These are phyloP conservation scores for Arctium minus DNA, from an alignment of 129 eudicot species.

Conservation along the genomic window DNA sequence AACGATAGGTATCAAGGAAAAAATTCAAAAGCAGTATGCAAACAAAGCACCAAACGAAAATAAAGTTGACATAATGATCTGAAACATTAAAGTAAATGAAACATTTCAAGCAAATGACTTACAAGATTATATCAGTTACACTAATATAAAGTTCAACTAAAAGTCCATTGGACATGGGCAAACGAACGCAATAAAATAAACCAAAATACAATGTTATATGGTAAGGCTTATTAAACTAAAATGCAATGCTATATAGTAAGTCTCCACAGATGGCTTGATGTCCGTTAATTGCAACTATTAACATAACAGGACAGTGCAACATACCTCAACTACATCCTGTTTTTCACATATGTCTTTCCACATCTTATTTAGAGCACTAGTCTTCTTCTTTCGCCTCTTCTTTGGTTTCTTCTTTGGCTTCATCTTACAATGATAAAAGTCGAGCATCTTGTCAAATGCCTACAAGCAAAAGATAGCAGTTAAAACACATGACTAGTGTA, in stretches of 20 bases:
- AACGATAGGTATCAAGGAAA: too few relatives aligned
- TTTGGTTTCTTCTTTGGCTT: slow-evolving; percentile 9
- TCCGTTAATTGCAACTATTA: too few relatives aligned
- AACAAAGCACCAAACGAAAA: not conserved
- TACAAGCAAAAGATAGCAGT: slow-evolving; percentile 27
- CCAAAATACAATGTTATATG: too few relatives aligned
- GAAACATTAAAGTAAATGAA: not conserved
- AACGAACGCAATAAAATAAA: too few relatives aligned
- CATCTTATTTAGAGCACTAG: slow-evolving; percentile 14
- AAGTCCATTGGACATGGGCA: too few relatives aligned
- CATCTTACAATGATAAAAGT: slow-evolving; percentile 30
- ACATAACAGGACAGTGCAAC: too few relatives aligned
- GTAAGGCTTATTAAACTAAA: too few relatives aligned
- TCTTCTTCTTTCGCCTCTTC: not conserved
- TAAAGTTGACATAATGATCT: not conserved
- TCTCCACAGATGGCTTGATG: too few relatives aligned
- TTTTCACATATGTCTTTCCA: too few relatives aligned
- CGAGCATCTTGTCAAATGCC: slow-evolving; percentile 72
- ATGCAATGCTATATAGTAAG: too few relatives aligned
- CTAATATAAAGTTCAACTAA: too few relatives aligned
- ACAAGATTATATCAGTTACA: not conserved
- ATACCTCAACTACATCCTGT: too few relatives aligned
- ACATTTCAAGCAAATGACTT: not conserved
- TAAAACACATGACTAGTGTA: not conserved
- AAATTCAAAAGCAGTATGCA: not conserved